Evolutionary conservation across 208 protist genomes (phyloP), one percentile per base, ranked within the genome.

Genomic region (Strigomonas culicis): DNA sequence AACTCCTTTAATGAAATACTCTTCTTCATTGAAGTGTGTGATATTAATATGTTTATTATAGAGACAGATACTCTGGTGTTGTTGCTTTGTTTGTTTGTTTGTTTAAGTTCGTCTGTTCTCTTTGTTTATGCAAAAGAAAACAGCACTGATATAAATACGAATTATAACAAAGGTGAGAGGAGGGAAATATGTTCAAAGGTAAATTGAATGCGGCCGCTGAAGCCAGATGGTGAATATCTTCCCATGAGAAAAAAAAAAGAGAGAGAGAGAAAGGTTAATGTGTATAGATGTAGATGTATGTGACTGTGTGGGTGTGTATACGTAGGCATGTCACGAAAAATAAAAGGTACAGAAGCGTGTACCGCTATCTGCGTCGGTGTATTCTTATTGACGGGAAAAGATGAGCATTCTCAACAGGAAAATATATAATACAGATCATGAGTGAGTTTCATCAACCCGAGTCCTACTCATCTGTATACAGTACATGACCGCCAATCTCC

Each of bases 1-100:
- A 95, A 95, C 73, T 95, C 89, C 70, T 91, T 95, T 27, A 95
- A 70, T 2, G 89, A 95, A 28, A 92, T 82, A 60, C 84, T 93
- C 74, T 95, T 95, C 64, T 88, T 92, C 89, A 95, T 95, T 4
- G 25, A 53, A 13, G 25, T 6, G 36, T 13, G 8, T 6, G 13
- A 13, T 41, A 41, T 32, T 22, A 7, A 15, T 31, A 2, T 19
- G 51, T 27, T 34, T 31, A 67, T 4, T 25, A 3, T 57, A 4
- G 39, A 50, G 15, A 31, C 49, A 53, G 17, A 53, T 19, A 27
- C 17, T 10, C 17, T 13, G 49, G 49, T 30, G n/a, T 46, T 46
- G 10, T 46, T 17, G 11, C 39, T 46, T 46, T 46, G 17, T 46
- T 46, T 46, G 39, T 10, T 46, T 10, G 39, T 46, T 46, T 46